Evolutionary conservation across 129 eudicot genomes (phyloP).

Genomic region (Ambrosia artemisiifolia): DNA sequence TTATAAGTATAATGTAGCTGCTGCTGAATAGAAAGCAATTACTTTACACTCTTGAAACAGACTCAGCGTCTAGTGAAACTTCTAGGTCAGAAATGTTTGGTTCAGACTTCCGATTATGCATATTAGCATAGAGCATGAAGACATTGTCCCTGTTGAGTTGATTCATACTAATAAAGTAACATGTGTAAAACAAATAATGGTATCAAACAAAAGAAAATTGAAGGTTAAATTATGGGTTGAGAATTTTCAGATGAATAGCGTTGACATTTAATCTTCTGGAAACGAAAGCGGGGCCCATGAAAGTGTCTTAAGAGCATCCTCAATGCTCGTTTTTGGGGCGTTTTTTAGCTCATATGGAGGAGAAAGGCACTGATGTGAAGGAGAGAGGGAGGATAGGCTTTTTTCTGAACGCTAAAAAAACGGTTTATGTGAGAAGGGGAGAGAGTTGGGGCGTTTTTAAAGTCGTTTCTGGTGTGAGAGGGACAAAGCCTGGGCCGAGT

Average conservation of each 20-base stretch:
- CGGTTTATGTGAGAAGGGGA: too few relatives aligned
- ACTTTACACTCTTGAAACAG: conserved; percentile 5
- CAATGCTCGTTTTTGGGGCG: too few relatives aligned
- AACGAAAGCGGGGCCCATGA: background rate
- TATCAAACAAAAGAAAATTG: background rate
- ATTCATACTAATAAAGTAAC: background rate
- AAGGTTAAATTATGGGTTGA: conserved; percentile 1
- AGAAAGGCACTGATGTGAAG: too few relatives aligned
- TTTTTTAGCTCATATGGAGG: too few relatives aligned
- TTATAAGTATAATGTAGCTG: background rate
- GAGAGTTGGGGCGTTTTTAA: too few relatives aligned
- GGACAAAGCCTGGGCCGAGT: too few relatives aligned
- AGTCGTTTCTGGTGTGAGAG: too few relatives aligned
- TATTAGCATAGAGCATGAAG: background rate
- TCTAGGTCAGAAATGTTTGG: background rate
- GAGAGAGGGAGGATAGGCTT: too few relatives aligned
- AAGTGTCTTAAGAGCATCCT: background rate
- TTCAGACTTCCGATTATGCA: too few relatives aligned
- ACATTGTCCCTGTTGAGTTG: background rate
- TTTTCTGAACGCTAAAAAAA: too few relatives aligned
- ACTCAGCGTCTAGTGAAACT: background rate
- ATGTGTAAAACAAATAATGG: background rate
- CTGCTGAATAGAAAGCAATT: background rate
- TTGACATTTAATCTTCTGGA: background rate
- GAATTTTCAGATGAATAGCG: background rate